A percentile compares a stretch with the other conserved stretches of the same genome.
These are phyloP conservation scores for Ophiostoma ulmi DNA, from an alignment of 2,329 filamentous ascomycete species.

Conservation along the genomic window DNA sequence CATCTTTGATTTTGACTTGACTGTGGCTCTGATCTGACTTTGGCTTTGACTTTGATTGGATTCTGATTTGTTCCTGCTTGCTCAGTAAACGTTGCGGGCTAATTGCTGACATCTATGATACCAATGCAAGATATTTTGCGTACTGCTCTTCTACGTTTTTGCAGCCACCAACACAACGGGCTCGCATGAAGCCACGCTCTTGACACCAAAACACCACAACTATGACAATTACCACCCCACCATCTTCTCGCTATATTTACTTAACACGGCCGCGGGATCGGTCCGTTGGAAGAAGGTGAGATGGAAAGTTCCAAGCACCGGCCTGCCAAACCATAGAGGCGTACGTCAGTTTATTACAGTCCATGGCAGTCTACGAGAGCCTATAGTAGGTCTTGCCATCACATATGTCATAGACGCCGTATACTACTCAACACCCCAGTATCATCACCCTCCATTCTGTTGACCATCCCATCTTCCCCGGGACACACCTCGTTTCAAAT, in stretches of 20 bases:
- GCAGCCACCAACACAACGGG: background rate
- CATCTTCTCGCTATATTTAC: background rate
- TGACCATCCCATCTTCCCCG: too few species aligned
- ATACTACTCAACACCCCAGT: background rate
- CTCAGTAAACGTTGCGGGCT: too few species aligned
- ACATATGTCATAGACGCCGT: background rate
- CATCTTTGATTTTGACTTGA: background rate
- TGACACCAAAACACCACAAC: background rate
- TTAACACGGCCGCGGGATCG: background rate
- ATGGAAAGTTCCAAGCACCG: background rate
- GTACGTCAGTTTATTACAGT: too few species aligned
- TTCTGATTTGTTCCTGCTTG: too few species aligned
- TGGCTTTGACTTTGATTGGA: background rate
- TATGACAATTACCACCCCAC: background rate
- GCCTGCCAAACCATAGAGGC: background rate
- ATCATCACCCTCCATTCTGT: background rate
- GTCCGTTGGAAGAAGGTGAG: background rate
- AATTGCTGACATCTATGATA: too few species aligned
- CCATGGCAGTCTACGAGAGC: too few species aligned
- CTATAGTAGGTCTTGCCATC: too few species aligned
- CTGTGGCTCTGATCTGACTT: too few species aligned
- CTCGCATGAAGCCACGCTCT: background rate
- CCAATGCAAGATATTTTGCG: too few species aligned
- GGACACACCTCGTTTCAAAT: background rate
- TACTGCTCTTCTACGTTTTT: too few species aligned